Base-by-base conservation (phyloP, 2,329 filamentous ascomycete genomes). In the Neopestalotiopsis sp. region DNA sequence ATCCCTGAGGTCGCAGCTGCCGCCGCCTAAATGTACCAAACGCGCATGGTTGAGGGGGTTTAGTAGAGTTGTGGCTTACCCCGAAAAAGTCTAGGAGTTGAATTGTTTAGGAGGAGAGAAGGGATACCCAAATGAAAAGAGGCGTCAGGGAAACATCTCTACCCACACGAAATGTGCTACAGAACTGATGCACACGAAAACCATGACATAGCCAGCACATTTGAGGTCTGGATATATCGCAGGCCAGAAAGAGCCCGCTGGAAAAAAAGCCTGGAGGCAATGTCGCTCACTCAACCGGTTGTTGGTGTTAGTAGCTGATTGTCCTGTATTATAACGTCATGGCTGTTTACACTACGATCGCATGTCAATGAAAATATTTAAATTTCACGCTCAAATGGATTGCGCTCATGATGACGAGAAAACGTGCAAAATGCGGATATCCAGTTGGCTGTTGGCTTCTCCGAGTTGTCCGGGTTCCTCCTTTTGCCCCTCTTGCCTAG, bases 1-100 rank as follows among this genome's bases (percentile, higher is more conserved):
- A 86, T 95, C 76, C 90, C 92, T 20, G 79, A 83, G 30, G 71
- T 78, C 56, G 69, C 75, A 20, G 72, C 77, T 38, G 72, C 73
- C n/a, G 69, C 76, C 1, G 72, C 34, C 60, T 63, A 42, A 63
- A 24, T 24, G 13, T 63, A 24, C n/a, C 45, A 52, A 52, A 52
- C 2, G 45, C 10, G 45, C 14, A 13, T 14, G 13, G 30, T 60
- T 60, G 7, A 38, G 14, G 57, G 32, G 2, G 20, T 57, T 14
- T 52, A 7, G 45, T 52, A 52, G 45, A 52, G 5, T n/a, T 17
- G 34, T 38, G 45, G 45, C 7, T 52, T 9, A n/a, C 45, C 45
- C 45, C 45, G 45, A 52, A 52, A 38, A 52, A 52, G 45, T 52
- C 24, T n/a, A 52, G 45, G 45, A 52, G 45, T 52, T 52, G 45